These are phyloP conservation scores for Cystobasidium ongulense DNA, from an alignment of 768 basidiomycete genomes.

Conservation along the genomic window DNA sequence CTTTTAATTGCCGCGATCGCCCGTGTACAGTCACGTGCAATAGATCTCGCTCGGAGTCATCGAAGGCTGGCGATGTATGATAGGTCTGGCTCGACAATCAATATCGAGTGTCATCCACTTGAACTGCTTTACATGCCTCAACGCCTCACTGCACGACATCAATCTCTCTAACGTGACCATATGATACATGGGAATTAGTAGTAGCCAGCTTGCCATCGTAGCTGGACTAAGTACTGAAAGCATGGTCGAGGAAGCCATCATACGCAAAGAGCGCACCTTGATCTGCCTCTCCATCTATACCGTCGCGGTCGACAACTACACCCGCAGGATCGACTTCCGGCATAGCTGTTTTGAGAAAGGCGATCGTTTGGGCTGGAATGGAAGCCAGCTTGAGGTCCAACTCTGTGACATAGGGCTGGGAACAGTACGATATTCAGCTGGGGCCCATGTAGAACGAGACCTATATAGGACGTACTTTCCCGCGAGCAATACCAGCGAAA, in stretches of 20 bases:
- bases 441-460: not conserved
- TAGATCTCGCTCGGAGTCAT: too few species aligned
- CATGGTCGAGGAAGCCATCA: conserved; percentile 69
- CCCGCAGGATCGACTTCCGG: conserved; percentile 47
- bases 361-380: conserved; percentile 64
- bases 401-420: conserved; percentile 85
- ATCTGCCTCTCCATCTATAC: not conserved
- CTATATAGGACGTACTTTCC: conserved; percentile 57
- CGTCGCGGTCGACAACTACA: conserved; percentile 34
- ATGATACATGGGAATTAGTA: not conserved
- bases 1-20: too few species aligned
- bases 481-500: conserved; percentile 80
- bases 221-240: conserved; percentile 51
- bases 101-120: too few species aligned
- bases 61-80: too few species aligned
- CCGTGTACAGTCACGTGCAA: too few species aligned
- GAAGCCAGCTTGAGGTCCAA: conserved; percentile 77
- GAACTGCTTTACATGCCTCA: too few species aligned
- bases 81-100: too few species aligned
- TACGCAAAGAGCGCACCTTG: conserved; percentile 48
- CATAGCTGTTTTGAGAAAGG: conserved; percentile 75
- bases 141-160: too few species aligned
- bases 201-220: not conserved
- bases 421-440: conserved; percentile 8
- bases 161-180: too few species aligned